Conservation (phyloP, 768 basidiomycete species). For the Pulveroboletus sp. region DNA sequence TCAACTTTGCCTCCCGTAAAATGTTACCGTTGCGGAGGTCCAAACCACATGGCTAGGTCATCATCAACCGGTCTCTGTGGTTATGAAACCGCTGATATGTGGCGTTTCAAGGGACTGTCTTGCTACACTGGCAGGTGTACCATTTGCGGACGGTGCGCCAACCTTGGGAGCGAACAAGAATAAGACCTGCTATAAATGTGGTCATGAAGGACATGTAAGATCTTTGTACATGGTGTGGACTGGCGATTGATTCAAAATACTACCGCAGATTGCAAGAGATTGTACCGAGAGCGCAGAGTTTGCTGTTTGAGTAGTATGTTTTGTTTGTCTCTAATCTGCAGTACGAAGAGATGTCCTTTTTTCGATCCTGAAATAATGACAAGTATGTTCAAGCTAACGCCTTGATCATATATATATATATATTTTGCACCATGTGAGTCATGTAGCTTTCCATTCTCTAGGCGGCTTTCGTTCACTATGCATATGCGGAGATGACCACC, state of each 20-base stretch:
- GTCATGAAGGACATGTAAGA: constrained; percentile 84
- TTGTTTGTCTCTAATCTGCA: constrained; percentile 2
- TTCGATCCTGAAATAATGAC: constrained; percentile 16
- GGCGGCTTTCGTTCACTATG: neutral
- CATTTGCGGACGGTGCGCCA: constrained; percentile 44
- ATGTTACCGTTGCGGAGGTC: constrained; percentile 87
- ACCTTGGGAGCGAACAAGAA: constrained; percentile 48
- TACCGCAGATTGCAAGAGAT: constrained; percentile 57
- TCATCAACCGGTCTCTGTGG: constrained; percentile 3
- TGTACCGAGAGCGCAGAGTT: constrained; percentile 58
- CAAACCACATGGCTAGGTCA: constrained; percentile 84
- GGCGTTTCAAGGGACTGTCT: constrained; percentile 66
- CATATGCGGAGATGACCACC: constrained; percentile 17
- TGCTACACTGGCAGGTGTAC: constrained; percentile 63
- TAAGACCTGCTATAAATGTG: constrained; percentile 88
- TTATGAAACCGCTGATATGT: constrained; percentile 4
- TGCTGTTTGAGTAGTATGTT: constrained; percentile 38
- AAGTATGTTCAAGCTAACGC: too few relatives aligned
- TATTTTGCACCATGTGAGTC: neutral
- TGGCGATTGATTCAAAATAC: constrained; percentile 7
- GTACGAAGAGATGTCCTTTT: constrained; percentile 11
- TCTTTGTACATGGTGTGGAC: neutral
- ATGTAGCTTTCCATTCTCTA: too few relatives aligned
- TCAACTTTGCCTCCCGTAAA: constrained; percentile 79
- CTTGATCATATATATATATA: constrained; percentile 1